phyloP scores from a whole-genome alignment of 371 early-diverging fungal genomes.

The Aphelidium insulamus region DNA sequence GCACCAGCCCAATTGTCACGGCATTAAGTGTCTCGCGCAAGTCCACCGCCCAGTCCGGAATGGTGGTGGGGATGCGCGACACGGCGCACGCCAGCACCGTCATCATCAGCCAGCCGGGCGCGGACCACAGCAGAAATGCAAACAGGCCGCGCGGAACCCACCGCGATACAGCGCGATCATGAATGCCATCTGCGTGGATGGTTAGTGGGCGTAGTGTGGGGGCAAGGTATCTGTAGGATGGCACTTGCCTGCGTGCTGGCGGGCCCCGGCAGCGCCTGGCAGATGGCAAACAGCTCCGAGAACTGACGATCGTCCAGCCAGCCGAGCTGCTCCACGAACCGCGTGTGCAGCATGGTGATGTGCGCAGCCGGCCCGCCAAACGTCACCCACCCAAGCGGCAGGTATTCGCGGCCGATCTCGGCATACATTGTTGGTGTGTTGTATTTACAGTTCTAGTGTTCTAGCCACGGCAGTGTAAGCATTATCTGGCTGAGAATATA shows the following conservation, averaged over 20 bases:
- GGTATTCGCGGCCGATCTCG: too few species aligned
- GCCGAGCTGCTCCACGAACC: constrained; percentile 16
- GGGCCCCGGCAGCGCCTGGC: constrained; percentile 33
- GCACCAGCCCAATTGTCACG: too few species aligned
- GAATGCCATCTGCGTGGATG: constrained; percentile 28
- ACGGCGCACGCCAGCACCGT: neutral
- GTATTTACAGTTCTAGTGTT: too few species aligned
- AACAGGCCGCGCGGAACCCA: constrained; percentile 17
- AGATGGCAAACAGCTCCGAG: constrained; percentile 31
- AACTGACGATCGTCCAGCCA: constrained; percentile 20
- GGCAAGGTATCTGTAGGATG: too few species aligned
- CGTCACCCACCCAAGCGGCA: constrained; percentile 19
- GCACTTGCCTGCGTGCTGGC: too few species aligned
- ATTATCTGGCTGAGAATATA: too few species aligned
- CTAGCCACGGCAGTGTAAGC: too few species aligned
- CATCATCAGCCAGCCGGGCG: constrained; percentile 3
- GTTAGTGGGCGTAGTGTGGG: too few species aligned
- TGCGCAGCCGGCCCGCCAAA: constrained; percentile 38
- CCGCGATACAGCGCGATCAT: constrained; percentile 21
- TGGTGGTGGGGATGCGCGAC: too few species aligned
- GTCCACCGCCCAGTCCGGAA: too few species aligned
- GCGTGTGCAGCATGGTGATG: constrained; percentile 23
- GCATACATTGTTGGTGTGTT: too few species aligned
- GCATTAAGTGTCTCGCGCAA: too few species aligned
- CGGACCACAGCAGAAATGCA: constrained; percentile 31